Conservation (phyloP, 352 stramenopile species). For the Phytophthora boehmeriae region DNA sequence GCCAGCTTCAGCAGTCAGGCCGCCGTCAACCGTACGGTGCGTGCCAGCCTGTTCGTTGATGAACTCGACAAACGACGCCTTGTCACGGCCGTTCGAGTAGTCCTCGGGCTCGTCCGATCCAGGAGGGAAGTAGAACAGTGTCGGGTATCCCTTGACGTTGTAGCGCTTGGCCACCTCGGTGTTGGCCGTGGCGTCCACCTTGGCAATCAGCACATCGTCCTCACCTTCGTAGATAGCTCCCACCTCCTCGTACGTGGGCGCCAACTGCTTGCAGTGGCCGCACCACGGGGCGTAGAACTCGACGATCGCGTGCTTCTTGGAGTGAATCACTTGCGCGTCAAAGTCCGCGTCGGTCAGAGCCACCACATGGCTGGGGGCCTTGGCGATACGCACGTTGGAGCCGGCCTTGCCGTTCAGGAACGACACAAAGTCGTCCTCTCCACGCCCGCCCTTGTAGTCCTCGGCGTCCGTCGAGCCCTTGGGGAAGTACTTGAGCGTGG, state of each 20-base stretch:
- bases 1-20: constrained; percentile 74
- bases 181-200: constrained; percentile 82
- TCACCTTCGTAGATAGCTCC: constrained; percentile 76
- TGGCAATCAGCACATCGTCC: constrained; percentile 83
- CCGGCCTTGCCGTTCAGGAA: constrained; percentile 85
- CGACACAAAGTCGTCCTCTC: constrained; percentile 77
- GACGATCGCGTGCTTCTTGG: constrained; percentile 88
- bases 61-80: constrained; percentile 88
- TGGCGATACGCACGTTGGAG: constrained; percentile 72
- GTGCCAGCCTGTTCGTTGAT: constrained; percentile 92
- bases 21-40: constrained; percentile 76
- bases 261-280: constrained; percentile 93
- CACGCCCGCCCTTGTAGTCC: constrained; percentile 87
- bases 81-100: constrained; percentile 86
- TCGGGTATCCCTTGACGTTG: constrained; percentile 91
- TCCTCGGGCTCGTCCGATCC: constrained; percentile 82
- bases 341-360: constrained; percentile 73
- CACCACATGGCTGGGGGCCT: constrained; percentile 67
- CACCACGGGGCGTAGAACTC: constrained; percentile 96
- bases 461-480: constrained; percentile 78
- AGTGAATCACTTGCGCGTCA: constrained; percentile 79
- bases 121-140: constrained; percentile 92
- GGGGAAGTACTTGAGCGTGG: constrained; percentile 93
- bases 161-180: constrained; percentile 69
- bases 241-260: constrained; percentile 89